Base-by-base conservation (phyloP, 1,284 basidiomycete genomes). In the Sutorius eximius region DNA sequence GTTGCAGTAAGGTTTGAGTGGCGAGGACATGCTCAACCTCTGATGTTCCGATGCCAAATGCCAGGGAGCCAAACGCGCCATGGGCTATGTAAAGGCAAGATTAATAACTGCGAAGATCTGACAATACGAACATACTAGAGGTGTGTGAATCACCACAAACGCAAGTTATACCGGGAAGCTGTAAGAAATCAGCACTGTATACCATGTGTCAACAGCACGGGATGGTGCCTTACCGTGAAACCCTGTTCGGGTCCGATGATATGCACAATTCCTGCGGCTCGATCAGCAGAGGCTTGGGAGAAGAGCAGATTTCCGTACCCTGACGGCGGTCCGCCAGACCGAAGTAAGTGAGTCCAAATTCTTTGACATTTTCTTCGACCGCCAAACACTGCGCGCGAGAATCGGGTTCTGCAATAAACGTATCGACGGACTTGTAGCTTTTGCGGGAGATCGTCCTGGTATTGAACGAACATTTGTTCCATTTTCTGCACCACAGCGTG, bases 21-120 rank as follows among this genome's bases (percentile, higher is more conserved):
- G 95, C 95, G 57, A 98, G 87, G 64, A 98, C 95, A 71, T 98
- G 95, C 70, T 98, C 95, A 63, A 98, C 95, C 72, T 98, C 95
- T 49, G 94, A 95, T 6, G 95, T 97, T 42, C 95, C 95, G 67
- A 98, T 97, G 64, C 95, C 95, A 67, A 98, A 98, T 0, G 95
- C 95, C 59, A 97, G 83, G 48, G 95, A 95, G 45, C 95, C 95
- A 67, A 98, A 98, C 1, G 95, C 95, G 48, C 95, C 95, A 70
- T 98, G 95, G 13, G 95, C 91, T 93, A 60, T 27, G 29, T 54
- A 45, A 45, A 52, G 37, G 30, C 36, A 20, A 22, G 11, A 30
- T 58, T 22, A 63, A 45, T 29, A 9, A 48, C 24, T 45, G 37
- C 9, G 12, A 45, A 30, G 13, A 33, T n/a, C 20, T 42, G 18